phyloP scores from a whole-genome alignment of 768 basidiomycete species.

The Asterophora parasitica region DNA sequence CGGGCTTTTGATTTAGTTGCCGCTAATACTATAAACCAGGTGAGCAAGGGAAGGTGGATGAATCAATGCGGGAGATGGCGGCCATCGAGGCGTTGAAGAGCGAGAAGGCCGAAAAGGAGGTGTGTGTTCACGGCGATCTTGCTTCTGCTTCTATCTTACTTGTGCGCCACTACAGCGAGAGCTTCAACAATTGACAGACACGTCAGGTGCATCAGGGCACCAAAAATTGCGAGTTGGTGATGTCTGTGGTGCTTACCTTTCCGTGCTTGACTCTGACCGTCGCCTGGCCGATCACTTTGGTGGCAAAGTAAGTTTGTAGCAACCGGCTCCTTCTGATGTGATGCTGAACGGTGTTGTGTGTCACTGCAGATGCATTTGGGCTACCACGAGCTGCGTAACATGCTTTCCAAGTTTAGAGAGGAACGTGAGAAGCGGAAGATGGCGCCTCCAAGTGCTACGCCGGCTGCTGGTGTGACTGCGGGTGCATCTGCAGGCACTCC shows the following conservation, averaged over 20 bases:
- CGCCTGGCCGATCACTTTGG: constrained; percentile 99
- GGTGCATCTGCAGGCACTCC: constrained; percentile 37
- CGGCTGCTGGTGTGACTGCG: constrained; percentile 31
- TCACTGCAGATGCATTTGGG: constrained; percentile 89
- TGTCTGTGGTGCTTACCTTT: constrained; percentile 99
- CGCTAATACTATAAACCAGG: constrained; percentile 42
- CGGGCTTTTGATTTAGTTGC: constrained; percentile 20
- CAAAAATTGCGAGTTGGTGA: constrained; percentile 99
- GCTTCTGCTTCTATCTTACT: constrained; percentile 12
- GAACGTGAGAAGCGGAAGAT: constrained; percentile 80
- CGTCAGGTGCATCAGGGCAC: constrained; percentile 98
- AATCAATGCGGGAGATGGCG: constrained; percentile 96
- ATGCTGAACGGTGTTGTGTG: constrained; percentile 17
- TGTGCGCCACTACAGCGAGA: constrained; percentile 57
- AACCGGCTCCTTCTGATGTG: constrained; percentile 15
- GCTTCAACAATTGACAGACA: constrained; percentile 93
- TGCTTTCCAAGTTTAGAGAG: constrained; percentile 87
- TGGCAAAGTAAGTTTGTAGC: constrained; percentile 72
- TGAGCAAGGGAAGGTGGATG: constrained; percentile 98
- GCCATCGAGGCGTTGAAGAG: constrained; percentile 97
- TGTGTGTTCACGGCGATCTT: constrained; percentile 24
- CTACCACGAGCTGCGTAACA: constrained; percentile 95
- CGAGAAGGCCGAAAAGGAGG: constrained; percentile 96
- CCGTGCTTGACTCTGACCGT: constrained; percentile 95
- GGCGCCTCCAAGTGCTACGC: constrained; percentile 40